Evolutionary conservation across 345 rosid genomes (phyloP), one percentile per base, ranked within the genome.

Genomic region (thale cress (Arabidopsis thaliana)): DNA sequence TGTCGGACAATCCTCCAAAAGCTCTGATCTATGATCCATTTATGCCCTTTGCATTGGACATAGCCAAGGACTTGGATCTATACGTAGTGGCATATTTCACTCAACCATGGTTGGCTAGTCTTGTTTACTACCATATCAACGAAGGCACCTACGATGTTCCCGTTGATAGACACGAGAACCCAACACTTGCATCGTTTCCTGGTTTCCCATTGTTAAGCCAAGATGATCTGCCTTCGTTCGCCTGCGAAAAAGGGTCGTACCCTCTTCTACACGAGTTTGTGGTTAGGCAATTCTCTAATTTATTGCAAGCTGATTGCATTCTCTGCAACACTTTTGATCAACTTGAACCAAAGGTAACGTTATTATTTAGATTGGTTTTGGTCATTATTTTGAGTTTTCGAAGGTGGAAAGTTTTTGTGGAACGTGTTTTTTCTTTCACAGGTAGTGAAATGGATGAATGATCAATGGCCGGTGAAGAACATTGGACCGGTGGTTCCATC

Each of bases 401-500:
- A 64, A 57, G 11, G 5, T 9, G 42, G 25, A 59, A 10, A 10
- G 25, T 56, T 30, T 30, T 40, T 1, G 4, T 51, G 51, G 44
- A 25, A 69, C 12, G 30, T 63, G 0, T 44, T 60, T 57, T 65
- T 36, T 51, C 16, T 52, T 33, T 42, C 23, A 44, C 38, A 84
- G 90, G 79, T 82, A 40, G 68, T 81, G 28, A 76, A 67, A 38
- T 80, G 85, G 88, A 81, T 85, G 86, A 64, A 59, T 59, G 80
- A 72, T 45, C 38, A 71, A 28, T 79, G 82, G 79, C 79, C 83
- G 32, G 82, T 83, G 34, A 85, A 76, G 78, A 72, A 76, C 34
- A 65, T 88, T 36, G 90, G 93, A 23, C 90, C 87, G 12, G 74
- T 68, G n/a, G 76, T 88, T 42, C 88, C 93, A 6, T 86, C 88